Conservation (phyloP, 2,329 filamentous ascomycete genomes). For the Hyphodiscus sp. region DNA sequence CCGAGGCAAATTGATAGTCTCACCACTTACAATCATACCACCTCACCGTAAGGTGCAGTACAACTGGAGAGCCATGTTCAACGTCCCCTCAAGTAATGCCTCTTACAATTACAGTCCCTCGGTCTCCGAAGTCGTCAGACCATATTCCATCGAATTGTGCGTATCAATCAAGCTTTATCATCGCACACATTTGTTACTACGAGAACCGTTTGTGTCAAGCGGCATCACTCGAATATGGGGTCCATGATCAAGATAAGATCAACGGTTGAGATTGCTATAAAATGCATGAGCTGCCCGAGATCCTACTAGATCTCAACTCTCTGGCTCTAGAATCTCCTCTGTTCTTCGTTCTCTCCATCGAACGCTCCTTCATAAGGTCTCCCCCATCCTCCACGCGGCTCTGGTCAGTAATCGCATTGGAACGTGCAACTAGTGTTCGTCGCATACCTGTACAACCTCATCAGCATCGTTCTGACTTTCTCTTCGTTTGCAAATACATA, state of each 20-base stretch:
- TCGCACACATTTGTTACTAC: not conserved
- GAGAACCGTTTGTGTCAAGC: not conserved
- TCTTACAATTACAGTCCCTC: no score
- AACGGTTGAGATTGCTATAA: not conserved
- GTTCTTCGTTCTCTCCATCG: not conserved
- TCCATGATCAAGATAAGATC: not conserved
- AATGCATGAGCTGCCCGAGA: not conserved
- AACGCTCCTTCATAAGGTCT: not conserved
- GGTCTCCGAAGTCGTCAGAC: not conserved
- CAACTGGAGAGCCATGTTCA: not conserved
- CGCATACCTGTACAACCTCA: not conserved
- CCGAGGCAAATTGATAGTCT: conserved; percentile 9
- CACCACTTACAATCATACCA: not conserved
- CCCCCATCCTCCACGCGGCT: not conserved
- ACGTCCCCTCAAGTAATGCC: not conserved
- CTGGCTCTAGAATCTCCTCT: not conserved
- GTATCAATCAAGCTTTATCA: no score
- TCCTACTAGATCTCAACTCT: not conserved
- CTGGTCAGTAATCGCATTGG: conserved; percentile 2
- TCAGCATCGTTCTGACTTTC: not conserved
- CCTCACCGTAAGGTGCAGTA: not conserved
- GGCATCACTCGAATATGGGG: not conserved
- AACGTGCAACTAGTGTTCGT: conserved; percentile 1
- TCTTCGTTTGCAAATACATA: not conserved
- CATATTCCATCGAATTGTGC: no score